phyloP scores from a whole-genome alignment of 257 asterid genomes.

The Nicotiana undulata region DNA sequence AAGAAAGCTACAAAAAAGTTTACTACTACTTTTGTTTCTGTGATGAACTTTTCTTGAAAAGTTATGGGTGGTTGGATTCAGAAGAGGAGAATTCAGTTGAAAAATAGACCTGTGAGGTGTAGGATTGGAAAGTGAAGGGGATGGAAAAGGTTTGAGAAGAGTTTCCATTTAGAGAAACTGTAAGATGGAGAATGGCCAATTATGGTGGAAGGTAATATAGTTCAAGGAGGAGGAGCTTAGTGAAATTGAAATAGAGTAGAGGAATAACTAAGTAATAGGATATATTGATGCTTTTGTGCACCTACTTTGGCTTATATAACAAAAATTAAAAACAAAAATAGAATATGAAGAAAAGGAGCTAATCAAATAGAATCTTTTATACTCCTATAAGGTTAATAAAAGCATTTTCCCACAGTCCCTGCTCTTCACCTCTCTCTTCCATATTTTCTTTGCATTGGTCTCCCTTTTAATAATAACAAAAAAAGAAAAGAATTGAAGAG shows the following conservation, averaged over 20 bases:
- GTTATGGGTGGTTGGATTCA: constrained; percentile 7
- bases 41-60: constrained; percentile 19
- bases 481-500: too few relatives aligned
- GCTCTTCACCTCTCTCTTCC: background rate
- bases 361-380: background rate
- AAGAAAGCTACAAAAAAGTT: constrained; percentile 45
- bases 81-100: constrained; percentile 17
- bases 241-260: background rate
- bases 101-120: constrained; percentile 13
- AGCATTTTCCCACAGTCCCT: background rate
- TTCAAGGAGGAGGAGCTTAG: background rate
- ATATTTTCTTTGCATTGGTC: background rate
- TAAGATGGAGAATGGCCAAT: background rate
- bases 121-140: constrained; percentile 26
- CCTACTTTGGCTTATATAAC: constrained; percentile 3
- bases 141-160: constrained; percentile 34
- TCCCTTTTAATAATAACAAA: background rate
- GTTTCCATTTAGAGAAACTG: constrained; percentile 39
- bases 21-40: constrained; percentile 20
- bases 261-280: constrained; percentile 10
- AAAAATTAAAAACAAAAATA: background rate
- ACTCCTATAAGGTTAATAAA: background rate
- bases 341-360: background rate
- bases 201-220: background rate
- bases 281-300: constrained; percentile 6